Percentiles rank a stretch among this genome's conserved stretches.
These are phyloP conservation scores for Pseudogymnoascus sp. DNA, from an alignment of 2,329 filamentous ascomycete genomes.

Conservation along the genomic window DNA sequence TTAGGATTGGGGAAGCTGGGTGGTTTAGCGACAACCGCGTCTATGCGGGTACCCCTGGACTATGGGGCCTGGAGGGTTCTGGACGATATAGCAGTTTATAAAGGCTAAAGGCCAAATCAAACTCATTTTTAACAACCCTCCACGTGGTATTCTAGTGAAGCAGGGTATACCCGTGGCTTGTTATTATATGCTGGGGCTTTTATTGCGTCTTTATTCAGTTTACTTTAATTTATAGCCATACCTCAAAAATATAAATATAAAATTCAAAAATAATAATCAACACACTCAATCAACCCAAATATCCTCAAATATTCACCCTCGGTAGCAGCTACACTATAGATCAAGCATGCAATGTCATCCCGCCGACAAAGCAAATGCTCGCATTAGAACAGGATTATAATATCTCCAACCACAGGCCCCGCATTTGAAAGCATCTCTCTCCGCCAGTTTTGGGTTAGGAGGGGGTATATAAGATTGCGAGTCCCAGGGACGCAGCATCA, in stretches of 20 bases:
- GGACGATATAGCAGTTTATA: neutral
- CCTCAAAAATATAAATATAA: neutral
- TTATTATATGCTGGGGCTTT: neutral
- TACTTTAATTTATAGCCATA: neutral
- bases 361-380: neutral
- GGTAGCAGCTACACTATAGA: neutral
- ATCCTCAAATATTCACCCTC: neutral
- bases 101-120: neutral
- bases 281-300: neutral
- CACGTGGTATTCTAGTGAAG: neutral
- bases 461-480: neutral
- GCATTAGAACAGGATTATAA: neutral
- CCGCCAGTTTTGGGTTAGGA: neutral
- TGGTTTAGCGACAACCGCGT: slow-evolving; percentile 6
- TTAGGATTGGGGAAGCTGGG: neutral
- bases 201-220: neutral
- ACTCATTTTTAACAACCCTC: neutral
- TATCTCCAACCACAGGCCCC: neutral
- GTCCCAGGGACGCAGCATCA: neutral
- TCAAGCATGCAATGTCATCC: neutral
- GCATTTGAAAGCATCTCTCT: neutral
- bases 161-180: neutral
- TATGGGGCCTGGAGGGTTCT: neutral
- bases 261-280: neutral
- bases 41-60: neutral